Evolutionary conservation across 2,329 filamentous ascomycete species (phyloP).

Genomic region (Allantophomopsis lycopodina): DNA sequence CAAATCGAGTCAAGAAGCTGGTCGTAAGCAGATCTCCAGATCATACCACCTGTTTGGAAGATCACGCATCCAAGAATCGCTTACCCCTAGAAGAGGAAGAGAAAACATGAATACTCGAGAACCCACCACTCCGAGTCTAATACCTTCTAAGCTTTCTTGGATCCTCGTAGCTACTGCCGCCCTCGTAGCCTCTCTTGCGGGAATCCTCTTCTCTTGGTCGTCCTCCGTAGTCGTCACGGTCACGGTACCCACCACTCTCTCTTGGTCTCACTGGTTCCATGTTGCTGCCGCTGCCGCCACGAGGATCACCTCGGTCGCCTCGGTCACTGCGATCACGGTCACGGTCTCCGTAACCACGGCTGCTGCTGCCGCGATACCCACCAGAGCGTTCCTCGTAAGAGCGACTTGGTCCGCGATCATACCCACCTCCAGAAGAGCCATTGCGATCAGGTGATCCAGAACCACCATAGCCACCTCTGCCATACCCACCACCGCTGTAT

Average conservation of each 20-base stretch:
- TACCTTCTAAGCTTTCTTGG: constrained; percentile 51
- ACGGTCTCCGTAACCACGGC: constrained; percentile 32
- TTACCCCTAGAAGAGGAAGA: constrained; percentile 23
- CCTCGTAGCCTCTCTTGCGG: constrained; percentile 35
- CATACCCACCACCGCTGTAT: constrained; percentile 31
- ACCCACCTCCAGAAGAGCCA: constrained; percentile 28
- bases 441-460: constrained; percentile 19
- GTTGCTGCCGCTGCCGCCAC: constrained; percentile 49
- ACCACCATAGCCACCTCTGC: constrained; percentile 16
- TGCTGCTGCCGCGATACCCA: constrained; percentile 26
- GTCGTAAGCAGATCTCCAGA: no score
- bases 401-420: constrained; percentile 37
- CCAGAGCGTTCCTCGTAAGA: constrained; percentile 44
- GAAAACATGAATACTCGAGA: constrained; percentile 24
- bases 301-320: constrained; percentile 8
- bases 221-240: constrained; percentile 22
- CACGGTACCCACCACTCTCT: constrained; percentile 29
- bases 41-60: no score
- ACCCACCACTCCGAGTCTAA: constrained; percentile 37
- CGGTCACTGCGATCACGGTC: constrained; percentile 22
- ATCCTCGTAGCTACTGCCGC: constrained; percentile 54
- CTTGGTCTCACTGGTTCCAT: constrained; percentile 67
- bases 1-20: no score
- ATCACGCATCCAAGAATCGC: constrained; percentile 15
- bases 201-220: constrained; percentile 35